A percentile compares a stretch with the other conserved stretches of the same genome.
phyloP scores from a whole-genome alignment of 73 alveolate genomes.

The Paramecium sonneborni region DNA sequence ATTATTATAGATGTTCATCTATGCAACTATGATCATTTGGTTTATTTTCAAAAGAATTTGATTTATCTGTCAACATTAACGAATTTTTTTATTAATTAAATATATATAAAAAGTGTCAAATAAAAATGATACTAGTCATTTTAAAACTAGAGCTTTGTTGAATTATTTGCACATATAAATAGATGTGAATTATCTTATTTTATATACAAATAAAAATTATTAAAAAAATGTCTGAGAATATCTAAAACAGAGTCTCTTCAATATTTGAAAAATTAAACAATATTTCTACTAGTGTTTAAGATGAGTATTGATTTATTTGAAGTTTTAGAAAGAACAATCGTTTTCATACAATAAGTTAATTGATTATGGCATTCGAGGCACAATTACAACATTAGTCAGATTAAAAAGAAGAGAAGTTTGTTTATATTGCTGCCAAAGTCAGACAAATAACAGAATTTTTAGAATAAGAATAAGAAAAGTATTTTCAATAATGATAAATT shows the following conservation, averaged over 20 bases:
- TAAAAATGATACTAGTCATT: not conserved
- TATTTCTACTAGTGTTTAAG: constrained; percentile 41
- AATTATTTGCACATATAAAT: not conserved
- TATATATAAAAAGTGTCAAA: not conserved
- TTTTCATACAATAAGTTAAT: constrained; percentile 28
- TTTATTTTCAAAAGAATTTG: constrained; percentile 19
- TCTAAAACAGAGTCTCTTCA: constrained; percentile 48
- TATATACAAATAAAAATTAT: constrained; percentile 9
- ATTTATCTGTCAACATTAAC: constrained; percentile 43
- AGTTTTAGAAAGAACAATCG: constrained; percentile 45
- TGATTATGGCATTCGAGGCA: constrained; percentile 54
- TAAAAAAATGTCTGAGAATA: constrained; percentile 44
- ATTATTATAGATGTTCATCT: not conserved
- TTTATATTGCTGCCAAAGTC: constrained; percentile 23
- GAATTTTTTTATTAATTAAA: constrained; percentile 16
- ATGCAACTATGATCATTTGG: not conserved
- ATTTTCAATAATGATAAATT: not conserved
- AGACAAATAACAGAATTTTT: constrained; percentile 45
- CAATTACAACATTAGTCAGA: constrained; percentile 24
- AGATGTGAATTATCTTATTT: not conserved
- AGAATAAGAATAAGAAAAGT: constrained; percentile 49
- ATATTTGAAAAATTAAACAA: constrained; percentile 40
- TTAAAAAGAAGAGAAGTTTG: constrained; percentile 34
- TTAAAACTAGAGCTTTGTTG: not conserved
- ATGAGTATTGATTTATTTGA: not conserved